Conservation (phyloP, 345 rosid species). For the Brassica cretica region DNA sequence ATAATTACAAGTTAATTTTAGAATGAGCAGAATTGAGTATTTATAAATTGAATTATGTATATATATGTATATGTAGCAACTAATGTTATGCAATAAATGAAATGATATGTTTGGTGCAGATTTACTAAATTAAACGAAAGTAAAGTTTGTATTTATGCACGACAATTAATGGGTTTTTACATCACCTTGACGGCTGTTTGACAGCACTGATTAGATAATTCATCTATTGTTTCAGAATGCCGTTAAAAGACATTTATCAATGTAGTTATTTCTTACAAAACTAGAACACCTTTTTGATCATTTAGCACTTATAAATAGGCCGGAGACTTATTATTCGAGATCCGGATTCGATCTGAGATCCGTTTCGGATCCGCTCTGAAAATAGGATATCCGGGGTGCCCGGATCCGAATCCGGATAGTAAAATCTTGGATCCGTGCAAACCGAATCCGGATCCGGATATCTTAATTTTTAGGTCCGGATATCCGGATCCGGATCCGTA, state of each 20-base stretch:
- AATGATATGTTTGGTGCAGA: background rate
- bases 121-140: background rate
- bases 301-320: background rate
- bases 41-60: background rate
- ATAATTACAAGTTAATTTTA: background rate
- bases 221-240: background rate
- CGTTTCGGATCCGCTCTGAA: too few relatives aligned
- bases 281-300: conserved; percentile 2
- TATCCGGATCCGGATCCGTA: too few relatives aligned
- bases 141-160: background rate
- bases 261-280: conserved; percentile 1
- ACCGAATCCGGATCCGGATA: too few relatives aligned
- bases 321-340: too few relatives aligned
- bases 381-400: too few relatives aligned
- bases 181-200: conserved; percentile 21
- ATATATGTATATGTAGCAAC: background rate
- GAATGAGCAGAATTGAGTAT: background rate
- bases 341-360: too few relatives aligned
- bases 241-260: background rate
- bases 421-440: too few relatives aligned
- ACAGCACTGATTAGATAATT: conserved; percentile 5
- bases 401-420: too few relatives aligned
- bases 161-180: background rate
- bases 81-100: background rate
- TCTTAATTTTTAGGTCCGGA: too few relatives aligned